phyloP scores from a whole-genome alignment of 805 yeast species.

The Candida qinlingensis region DNA sequence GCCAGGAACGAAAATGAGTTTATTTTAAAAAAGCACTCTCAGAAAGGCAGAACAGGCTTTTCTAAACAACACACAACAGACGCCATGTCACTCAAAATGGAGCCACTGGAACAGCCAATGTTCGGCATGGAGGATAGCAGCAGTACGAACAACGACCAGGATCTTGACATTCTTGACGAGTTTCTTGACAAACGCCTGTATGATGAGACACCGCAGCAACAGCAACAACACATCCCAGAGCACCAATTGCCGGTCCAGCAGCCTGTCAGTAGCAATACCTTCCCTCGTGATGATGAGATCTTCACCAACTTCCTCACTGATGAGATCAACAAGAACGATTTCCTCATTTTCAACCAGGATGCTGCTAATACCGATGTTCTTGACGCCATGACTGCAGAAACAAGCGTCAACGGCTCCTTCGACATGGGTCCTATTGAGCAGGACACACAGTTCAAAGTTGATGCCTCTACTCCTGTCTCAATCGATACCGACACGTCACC shows the following conservation, averaged over 20 bases:
- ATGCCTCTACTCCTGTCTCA: constrained; percentile 16
- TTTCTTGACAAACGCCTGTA: constrained; percentile 24
- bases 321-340: constrained; percentile 21
- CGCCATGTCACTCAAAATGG: constrained; percentile 15
- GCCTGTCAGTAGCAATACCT: not conserved
- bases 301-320: constrained; percentile 22
- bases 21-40: too few relatives aligned
- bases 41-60: not conserved
- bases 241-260: not conserved
- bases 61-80: not conserved
- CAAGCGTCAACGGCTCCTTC: not conserved
- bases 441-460: not conserved
- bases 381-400: not conserved
- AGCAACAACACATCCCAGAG: not conserved
- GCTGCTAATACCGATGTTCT: constrained; percentile 2
- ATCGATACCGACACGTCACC: constrained; percentile 6
- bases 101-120: constrained; percentile 17
- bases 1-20: not conserved
- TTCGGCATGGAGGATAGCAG: constrained; percentile 4
- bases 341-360: constrained; percentile 12
- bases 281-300: constrained; percentile 19
- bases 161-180: constrained; percentile 47
- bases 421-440: not conserved
- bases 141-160: constrained; percentile 22
- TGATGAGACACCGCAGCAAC: constrained; percentile 14